Evolutionary conservation across 2,329 filamentous ascomycete genomes (phyloP).

Genomic region (Botrytis fabae): DNA sequence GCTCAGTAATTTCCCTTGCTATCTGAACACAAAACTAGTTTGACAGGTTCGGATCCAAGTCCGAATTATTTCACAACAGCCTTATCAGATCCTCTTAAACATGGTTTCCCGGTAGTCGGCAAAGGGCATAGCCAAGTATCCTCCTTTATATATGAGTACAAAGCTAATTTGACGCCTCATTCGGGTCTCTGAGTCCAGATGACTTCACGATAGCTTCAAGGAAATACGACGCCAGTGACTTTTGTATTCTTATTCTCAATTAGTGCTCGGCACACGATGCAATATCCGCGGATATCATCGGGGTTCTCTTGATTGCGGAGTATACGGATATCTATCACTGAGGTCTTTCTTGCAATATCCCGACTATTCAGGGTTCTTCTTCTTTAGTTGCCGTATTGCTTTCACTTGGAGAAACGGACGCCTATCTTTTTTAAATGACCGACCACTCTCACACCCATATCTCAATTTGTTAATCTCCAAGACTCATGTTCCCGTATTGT

Average conservation of each 20-base stretch:
- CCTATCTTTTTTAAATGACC: neutral
- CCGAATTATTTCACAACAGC: neutral
- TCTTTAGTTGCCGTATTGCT: neutral
- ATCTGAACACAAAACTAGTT: neutral
- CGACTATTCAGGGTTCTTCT: neutral
- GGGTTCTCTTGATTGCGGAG: neutral
- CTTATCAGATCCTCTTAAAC: neutral
- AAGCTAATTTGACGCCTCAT: neutral
- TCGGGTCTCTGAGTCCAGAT: neutral
- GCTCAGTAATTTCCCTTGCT: neutral
- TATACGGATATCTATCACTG: neutral
- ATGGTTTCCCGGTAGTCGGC: neutral
- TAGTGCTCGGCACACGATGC: neutral
- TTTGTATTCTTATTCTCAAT: neutral
- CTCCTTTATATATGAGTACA: neutral
- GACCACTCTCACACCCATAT: neutral
- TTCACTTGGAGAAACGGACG: neutral
- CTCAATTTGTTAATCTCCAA: neutral
- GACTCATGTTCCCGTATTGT: too few relatives aligned
- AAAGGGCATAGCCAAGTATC: neutral
- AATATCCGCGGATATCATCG: neutral
- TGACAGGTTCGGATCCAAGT: neutral
- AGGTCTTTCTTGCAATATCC: neutral
- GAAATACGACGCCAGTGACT: neutral
- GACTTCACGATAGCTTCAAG: conserved; percentile 8